Evolutionary conservation across 345 rosid genomes (phyloP), one percentile per base, ranked within the genome.

Genomic region (Ricinus communis): DNA sequence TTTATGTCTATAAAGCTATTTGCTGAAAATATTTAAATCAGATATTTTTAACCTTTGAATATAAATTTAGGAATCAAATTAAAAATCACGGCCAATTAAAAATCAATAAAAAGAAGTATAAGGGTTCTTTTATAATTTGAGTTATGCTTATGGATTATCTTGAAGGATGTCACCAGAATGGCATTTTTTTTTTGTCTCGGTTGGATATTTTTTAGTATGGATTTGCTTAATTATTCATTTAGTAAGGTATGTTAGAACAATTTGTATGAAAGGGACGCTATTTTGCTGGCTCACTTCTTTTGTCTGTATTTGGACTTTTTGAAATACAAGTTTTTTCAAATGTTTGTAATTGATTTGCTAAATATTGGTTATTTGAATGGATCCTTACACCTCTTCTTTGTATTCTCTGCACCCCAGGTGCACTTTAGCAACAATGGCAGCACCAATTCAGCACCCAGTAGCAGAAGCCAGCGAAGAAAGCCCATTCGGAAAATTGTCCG

Each of bases 401-500:
- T 13, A 64, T 46, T 21, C 14, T 40, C 65, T 13, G 45, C 64
- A 18, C 15, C 7, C 15, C 7, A 28, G 7, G 49, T 30, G 65
- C 65, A 61, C 5, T 9, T 38, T 24, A 50, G 38, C 68, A 21
- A 30, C 41, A 36, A 31, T 33, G 52, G 57, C 83, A 52, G 57
- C 83, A 52, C 52, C 84, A 86, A 80, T 85, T 30, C 78, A 75
- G 36, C 98, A 94, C 66, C 98, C 98, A 8, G 55, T 90, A 12
- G 78, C 91, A 0, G 93, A 90, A 31, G 90, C 97, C 47, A 78
- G 82, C 80, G 85, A 82, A 66, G 41, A 78, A 22, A 88, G 86
- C 81, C 91, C 85, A 5, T 94, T 90, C 65, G 97, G 97, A 31
- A 64, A 77, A 12, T 85, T 87, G 33, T 65, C 93, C 13, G 82